Evolutionary conservation across 2,329 filamentous ascomycete genomes (phyloP).

Genomic region (Cordyceps javanica): DNA sequence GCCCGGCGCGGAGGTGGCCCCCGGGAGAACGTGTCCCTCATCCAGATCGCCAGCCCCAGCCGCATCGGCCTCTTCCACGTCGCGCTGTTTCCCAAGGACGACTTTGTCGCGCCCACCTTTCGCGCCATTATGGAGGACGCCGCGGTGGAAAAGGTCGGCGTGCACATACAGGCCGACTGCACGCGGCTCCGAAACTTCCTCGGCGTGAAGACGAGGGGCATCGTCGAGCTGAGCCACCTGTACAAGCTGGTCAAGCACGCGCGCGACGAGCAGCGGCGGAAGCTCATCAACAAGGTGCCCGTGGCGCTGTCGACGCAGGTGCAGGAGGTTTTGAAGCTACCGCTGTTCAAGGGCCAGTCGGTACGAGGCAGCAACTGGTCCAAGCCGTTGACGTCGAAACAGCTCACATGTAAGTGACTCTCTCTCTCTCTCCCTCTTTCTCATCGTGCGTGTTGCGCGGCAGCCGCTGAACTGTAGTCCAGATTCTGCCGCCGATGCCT

Average conservation of each 20-base stretch:
- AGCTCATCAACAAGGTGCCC: slow-evolving; percentile 57
- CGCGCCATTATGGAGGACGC: slow-evolving; percentile 66
- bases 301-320: slow-evolving; percentile 66
- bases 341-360: slow-evolving; percentile 64
- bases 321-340: slow-evolving; percentile 62
- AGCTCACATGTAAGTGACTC: slow-evolving; percentile 59
- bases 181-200: slow-evolving; percentile 64
- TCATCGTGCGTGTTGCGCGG: not conserved
- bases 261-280: slow-evolving; percentile 36
- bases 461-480: not conserved
- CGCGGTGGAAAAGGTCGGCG: slow-evolving; percentile 67
- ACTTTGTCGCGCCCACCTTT: slow-evolving; percentile 66
- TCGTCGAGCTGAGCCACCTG: slow-evolving; percentile 78
- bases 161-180: slow-evolving; percentile 65
- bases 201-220: slow-evolving; percentile 55
- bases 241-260: slow-evolving; percentile 70
- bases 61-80: slow-evolving; percentile 79
- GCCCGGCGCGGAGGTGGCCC: slow-evolving; percentile 41
- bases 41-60: slow-evolving; percentile 74
- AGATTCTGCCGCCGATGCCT: slow-evolving; percentile 80
- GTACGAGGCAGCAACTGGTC: slow-evolving; percentile 76
- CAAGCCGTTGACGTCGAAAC: slow-evolving; percentile 50
- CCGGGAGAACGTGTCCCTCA: slow-evolving; percentile 68
- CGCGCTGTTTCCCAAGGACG: slow-evolving; percentile 51
- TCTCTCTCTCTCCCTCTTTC: too few relatives aligned